Evolutionary conservation across 306 rosid species (phyloP).

Genomic region (Clitoria ternatea): DNA sequence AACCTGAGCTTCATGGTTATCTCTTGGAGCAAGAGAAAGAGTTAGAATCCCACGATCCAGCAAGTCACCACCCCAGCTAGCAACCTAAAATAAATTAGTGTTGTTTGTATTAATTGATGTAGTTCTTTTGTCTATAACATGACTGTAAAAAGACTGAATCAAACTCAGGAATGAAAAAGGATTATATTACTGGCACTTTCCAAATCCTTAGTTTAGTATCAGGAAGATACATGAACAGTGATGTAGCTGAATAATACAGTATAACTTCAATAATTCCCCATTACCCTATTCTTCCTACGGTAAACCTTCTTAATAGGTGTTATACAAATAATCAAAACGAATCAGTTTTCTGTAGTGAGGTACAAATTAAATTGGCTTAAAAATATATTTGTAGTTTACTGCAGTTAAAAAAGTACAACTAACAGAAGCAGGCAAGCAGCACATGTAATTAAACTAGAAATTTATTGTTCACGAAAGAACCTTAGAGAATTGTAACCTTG

Average conservation of each 20-base stretch:
- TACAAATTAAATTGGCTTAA: background rate
- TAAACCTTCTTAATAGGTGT: background rate
- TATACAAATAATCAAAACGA: background rate
- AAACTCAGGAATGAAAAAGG: background rate
- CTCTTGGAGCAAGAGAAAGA: constrained; percentile 96
- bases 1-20: constrained; percentile 99
- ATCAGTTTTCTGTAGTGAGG: background rate
- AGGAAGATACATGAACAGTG: background rate
- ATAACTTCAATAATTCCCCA: background rate
- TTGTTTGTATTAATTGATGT: constrained; percentile 8
- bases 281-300: background rate
- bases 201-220: background rate
- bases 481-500: background rate
- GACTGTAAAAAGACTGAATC: background rate
- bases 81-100: constrained; percentile 54
- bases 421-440: background rate
- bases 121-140: background rate
- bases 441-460: background rate
- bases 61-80: constrained; percentile 99
- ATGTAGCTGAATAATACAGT: background rate
- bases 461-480: background rate
- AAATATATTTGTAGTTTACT: background rate
- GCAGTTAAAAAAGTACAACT: background rate
- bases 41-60: constrained; percentile 89
- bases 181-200: background rate